Conservation (phyloP, 768 basidiomycete species). For the Mycena pura region DNA sequence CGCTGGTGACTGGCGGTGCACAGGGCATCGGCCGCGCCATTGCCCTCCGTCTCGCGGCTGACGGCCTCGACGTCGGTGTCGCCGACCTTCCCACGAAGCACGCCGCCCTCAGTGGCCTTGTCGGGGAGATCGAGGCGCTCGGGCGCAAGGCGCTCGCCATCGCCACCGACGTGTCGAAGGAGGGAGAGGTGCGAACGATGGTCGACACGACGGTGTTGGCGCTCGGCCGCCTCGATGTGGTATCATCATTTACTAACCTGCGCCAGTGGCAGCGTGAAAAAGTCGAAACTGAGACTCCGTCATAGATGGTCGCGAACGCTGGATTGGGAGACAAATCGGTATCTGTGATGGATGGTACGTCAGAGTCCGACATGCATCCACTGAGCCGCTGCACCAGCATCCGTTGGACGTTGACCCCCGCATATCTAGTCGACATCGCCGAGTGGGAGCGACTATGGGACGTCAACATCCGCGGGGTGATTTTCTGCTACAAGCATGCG, state of each 20-base stretch:
- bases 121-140: slow-evolving; percentile 31
- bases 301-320: slow-evolving; percentile 45
- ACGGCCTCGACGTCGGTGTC: slow-evolving; percentile 40
- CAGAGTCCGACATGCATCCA: not conserved
- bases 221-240: slow-evolving; percentile 37
- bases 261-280: not conserved
- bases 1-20: slow-evolving; percentile 41
- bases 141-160: slow-evolving; percentile 31
- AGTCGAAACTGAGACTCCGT: no score
- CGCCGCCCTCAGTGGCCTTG: slow-evolving; percentile 30
- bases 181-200: slow-evolving; percentile 37
- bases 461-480: slow-evolving; percentile 47
- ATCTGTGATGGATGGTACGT: slow-evolving; percentile 29
- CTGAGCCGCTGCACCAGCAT: no score
- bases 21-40: slow-evolving; percentile 43
- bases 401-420: not conserved
- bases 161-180: slow-evolving; percentile 33
- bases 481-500: slow-evolving; percentile 51
- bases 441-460: slow-evolving; percentile 41
- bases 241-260: slow-evolving; percentile 19
- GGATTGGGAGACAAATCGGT: slow-evolving; percentile 25
- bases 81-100: slow-evolving; percentile 34
- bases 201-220: slow-evolving; percentile 28
- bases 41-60: slow-evolving; percentile 39
- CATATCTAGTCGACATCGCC: slow-evolving; percentile 35